A percentile compares a stretch with the other conserved stretches of the same genome.
Conservation (phyloP, 176 grass and related monocot genomes). For the Tuctoria greenei region DNA sequence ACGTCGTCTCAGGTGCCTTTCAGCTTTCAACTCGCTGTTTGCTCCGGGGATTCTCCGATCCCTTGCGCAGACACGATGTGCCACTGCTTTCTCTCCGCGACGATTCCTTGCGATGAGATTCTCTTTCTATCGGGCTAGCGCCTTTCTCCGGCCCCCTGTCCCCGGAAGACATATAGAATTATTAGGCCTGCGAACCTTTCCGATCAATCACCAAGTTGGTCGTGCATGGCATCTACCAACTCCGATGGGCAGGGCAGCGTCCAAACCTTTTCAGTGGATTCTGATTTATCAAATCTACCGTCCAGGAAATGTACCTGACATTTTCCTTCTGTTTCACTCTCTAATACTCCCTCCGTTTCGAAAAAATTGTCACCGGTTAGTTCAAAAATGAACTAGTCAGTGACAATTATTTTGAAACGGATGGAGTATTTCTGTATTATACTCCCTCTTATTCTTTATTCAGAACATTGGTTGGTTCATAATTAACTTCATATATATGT, state of each 20-base stretch:
- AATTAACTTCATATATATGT: too few species aligned
- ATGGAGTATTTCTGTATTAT: too few species aligned
- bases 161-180: conserved; percentile 29
- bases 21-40: conserved; percentile 4
- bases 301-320: background rate
- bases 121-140: background rate
- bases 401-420: too few species aligned
- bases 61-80: background rate
- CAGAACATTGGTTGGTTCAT: too few species aligned
- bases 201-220: conserved; percentile 15
- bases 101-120: conserved; percentile 38
- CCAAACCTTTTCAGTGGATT: conserved; percentile 16
- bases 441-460: too few species aligned
- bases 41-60: conserved; percentile 3
- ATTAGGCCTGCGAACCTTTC: conserved; percentile 4
- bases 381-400: too few species aligned
- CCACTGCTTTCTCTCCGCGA: background rate
- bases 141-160: conserved; percentile 33
- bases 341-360: too few species aligned
- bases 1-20: conserved; percentile 8
- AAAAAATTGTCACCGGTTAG: too few species aligned
- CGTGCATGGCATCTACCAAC: conserved; percentile 1
- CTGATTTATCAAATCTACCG: conserved; percentile 32
- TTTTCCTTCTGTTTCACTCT: background rate
- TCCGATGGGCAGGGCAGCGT: background rate